phyloP scores from a whole-genome alignment of 257 asterid genomes.

The Cynanchum wilfordii region DNA sequence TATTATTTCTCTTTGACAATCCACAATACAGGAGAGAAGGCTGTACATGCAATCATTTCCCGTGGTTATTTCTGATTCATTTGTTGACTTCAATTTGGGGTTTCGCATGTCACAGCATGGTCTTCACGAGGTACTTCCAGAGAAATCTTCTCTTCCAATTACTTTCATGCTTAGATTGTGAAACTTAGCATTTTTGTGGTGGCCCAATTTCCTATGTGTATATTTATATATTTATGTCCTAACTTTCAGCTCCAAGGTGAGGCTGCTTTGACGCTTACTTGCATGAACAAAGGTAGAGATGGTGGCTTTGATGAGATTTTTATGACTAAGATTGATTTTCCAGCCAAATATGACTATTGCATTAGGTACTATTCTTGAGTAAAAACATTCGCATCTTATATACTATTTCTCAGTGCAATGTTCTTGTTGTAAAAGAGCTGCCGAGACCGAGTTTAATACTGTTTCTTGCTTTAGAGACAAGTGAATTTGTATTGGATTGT shows the following conservation, averaged over 20 bases:
- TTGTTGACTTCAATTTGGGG: constrained; percentile 65
- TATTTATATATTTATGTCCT: neutral
- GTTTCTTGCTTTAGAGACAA: neutral
- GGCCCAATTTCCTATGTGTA: too few species aligned
- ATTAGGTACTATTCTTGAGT: constrained; percentile 41
- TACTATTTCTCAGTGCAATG: neutral
- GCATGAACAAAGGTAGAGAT: constrained; percentile 69
- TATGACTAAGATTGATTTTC: constrained; percentile 66
- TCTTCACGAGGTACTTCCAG: constrained; percentile 63
- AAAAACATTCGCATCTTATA: neutral
- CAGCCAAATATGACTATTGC: constrained; percentile 83
- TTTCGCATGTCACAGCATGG: constrained; percentile 80
- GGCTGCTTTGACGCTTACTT: constrained; percentile 62
- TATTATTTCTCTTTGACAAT: constrained; percentile 7
- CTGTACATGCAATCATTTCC: constrained; percentile 58
- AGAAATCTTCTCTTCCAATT: neutral
- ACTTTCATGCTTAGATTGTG: neutral
- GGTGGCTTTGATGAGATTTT: constrained; percentile 84
- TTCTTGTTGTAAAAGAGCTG: constrained; percentile 1
- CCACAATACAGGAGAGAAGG: constrained; percentile 59
- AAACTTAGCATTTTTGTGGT: neutral
- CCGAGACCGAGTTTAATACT: neutral
- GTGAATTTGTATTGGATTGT: neutral
- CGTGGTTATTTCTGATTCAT: constrained; percentile 63
- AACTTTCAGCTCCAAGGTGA: constrained; percentile 62